These are phyloP conservation scores for Eucalyptus pauciflora DNA, from an alignment of 345 rosid species.

Conservation along the genomic window DNA sequence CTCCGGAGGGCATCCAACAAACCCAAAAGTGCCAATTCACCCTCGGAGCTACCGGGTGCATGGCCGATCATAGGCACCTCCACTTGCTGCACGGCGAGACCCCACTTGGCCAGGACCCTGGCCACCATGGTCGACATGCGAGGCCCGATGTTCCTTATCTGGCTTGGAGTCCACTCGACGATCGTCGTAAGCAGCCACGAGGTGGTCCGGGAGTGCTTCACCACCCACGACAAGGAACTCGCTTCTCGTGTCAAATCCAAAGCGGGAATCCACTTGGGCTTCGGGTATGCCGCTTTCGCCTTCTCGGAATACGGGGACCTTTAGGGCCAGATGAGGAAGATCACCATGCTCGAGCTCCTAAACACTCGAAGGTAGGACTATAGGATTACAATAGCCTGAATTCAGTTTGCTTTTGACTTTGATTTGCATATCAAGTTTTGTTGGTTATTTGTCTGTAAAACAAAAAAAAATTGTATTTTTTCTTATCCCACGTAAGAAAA, in stretches of 20 bases:
- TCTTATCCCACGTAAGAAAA: no score
- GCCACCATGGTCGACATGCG: constrained; percentile 25
- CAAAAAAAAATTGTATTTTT: no score
- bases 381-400: not conserved
- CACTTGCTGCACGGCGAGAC: constrained; percentile 21
- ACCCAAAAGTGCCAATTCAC: not conserved
- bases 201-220: constrained; percentile 27
- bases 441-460: no score
- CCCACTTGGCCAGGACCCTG: constrained; percentile 21
- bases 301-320: constrained; percentile 49
- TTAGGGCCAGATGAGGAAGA: constrained; percentile 53
- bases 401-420: not conserved
- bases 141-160: constrained; percentile 46
- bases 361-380: constrained; percentile 36
- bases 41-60: constrained; percentile 39
- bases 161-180: constrained; percentile 21
- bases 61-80: constrained; percentile 63
- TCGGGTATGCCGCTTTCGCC: constrained; percentile 29
- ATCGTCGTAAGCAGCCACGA: constrained; percentile 27
- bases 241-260: constrained; percentile 41
- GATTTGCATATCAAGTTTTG: no score
- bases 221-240: constrained; percentile 36
- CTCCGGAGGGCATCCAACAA: not conserved
- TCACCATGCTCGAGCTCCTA: constrained; percentile 40
- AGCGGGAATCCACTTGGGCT: constrained; percentile 42